A percentile compares a stretch with the other conserved stretches of the same genome.
These are phyloP conservation scores for Phialocephala sp. DNA, from an alignment of 2,329 filamentous ascomycete species.

Conservation along the genomic window DNA sequence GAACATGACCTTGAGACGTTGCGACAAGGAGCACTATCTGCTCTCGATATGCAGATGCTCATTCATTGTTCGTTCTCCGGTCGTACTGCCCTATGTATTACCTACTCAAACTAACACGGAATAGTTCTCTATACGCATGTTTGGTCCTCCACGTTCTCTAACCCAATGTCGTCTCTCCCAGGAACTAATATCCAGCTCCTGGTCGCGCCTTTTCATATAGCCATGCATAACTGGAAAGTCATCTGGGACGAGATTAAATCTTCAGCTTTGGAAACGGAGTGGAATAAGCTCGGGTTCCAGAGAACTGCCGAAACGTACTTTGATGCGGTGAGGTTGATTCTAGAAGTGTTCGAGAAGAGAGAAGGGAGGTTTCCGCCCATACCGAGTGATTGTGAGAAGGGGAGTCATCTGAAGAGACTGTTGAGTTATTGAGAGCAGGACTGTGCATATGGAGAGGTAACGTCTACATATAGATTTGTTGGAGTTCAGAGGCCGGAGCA, in stretches of 20 bases:
- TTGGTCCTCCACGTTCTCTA: conserved; percentile 39
- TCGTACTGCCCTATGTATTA: neutral
- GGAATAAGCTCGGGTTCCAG: conserved; percentile 41
- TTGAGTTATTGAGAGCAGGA: conserved; percentile 31
- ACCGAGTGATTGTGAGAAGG: conserved; percentile 41
- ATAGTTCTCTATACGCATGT: conserved; percentile 41
- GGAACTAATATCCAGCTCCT: conserved; percentile 27
- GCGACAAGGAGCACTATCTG: conserved; percentile 31
- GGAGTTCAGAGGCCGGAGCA: conserved; percentile 8
- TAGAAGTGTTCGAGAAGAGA: conserved; percentile 36
- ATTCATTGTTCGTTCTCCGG: conserved; percentile 35
- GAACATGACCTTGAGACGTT: conserved; percentile 32
- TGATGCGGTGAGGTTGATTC: conserved; percentile 32
- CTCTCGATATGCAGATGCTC: conserved; percentile 42
- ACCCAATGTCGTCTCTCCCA: conserved; percentile 33
- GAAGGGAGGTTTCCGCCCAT: conserved; percentile 36
- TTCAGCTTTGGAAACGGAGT: conserved; percentile 30
- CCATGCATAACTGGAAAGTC: conserved; percentile 39
- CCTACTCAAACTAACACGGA: neutral
- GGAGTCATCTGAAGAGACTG: conserved; percentile 38
- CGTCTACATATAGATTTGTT: neutral
- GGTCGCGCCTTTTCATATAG: conserved; percentile 36
- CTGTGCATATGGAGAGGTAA: neutral
- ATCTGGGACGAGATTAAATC: conserved; percentile 41
- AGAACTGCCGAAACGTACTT: conserved; percentile 41